Evolutionary conservation across 768 basidiomycete genomes (phyloP), one percentile per base, ranked within the genome.

Genomic region (Lactifluus echinatus): DNA sequence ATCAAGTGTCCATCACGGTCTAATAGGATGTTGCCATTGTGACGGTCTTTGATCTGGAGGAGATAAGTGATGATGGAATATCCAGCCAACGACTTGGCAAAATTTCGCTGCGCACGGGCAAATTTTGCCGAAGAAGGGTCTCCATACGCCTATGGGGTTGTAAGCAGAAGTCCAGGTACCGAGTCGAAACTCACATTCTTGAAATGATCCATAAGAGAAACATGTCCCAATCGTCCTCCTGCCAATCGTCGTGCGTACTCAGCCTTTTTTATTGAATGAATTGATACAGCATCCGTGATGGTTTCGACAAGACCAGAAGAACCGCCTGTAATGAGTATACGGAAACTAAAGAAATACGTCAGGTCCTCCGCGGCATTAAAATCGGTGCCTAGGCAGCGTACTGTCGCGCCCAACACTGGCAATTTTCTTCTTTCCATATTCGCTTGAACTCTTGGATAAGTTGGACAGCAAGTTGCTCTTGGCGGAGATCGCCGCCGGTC

Each of bases 251-350:
- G 81, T 1, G 95, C 94, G 70, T 98, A 98, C 68, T 96, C 95
- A 2, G 92, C 89, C 72, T 99, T 99, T 77, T 99, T 99, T 70
- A 99, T 96, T 1, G 96, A 98, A 69, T 99, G 96, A 64, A 99
- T 92, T 4, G 96, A 98, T 0, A 98, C 93, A 0, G 95, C 89
- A 64, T 99, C 96, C 3, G 93, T 97, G 63, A 99, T 97, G 0
- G 96, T 99, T 72, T 99, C 96, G 0, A 99, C 92, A 49, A 99
- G 72, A 23, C 94, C 96, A 12, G 96, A 97, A 2, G 82, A 82
- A 45, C 87, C 89, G 5, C 94, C 93, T 1, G 93, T 96, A 60
- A 97, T 95, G 57, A 97, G 72, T 57, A 99, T 99, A 3, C 91
- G 86, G 79, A 98, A 98, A 71, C 94, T 96, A n/a, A 24, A 49